phyloP scores from a whole-genome alignment of 2,329 filamentous ascomycete genomes.

The Cladosporium cucumerinum region DNA sequence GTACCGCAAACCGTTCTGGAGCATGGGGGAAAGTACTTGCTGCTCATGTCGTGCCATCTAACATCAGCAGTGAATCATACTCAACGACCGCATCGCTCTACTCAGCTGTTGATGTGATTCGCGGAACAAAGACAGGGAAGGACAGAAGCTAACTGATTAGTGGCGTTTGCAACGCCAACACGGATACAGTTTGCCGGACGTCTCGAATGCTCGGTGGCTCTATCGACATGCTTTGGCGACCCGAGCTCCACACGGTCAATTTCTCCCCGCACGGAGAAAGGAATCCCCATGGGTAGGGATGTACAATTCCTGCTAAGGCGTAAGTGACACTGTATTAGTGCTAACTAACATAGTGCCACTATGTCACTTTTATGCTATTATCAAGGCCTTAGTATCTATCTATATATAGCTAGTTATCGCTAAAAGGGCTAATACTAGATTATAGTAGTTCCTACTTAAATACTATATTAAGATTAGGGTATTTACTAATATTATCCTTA shows the following conservation, averaged over 20 bases:
- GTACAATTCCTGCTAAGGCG: no score
- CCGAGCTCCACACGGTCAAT: neutral
- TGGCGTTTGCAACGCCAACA: neutral
- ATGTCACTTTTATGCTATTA: no score
- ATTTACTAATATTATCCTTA: no score
- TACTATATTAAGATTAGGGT: no score
- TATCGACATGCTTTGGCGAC: neutral
- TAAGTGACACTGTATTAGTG: no score
- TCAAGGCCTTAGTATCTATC: no score
- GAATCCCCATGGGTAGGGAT: slow-evolving; percentile 12
- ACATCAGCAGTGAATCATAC: neutral
- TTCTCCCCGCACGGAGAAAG: slow-evolving; percentile 1
- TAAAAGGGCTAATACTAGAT: no score
- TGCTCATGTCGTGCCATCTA: neutral
- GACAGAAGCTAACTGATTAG: neutral
- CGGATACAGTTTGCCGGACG: neutral
- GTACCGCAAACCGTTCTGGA: neutral
- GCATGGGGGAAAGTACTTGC: neutral
- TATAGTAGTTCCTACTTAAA: no score
- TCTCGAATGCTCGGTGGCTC: neutral
- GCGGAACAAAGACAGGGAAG: neutral
- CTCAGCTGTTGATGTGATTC: neutral
- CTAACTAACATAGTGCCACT: no score
- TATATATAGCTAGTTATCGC: no score
- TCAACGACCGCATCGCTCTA: neutral